Evolutionary conservation across 2,329 filamentous ascomycete species (phyloP), one percentile per base, ranked within the genome.

Genomic region (Fusarium camptoceras): DNA sequence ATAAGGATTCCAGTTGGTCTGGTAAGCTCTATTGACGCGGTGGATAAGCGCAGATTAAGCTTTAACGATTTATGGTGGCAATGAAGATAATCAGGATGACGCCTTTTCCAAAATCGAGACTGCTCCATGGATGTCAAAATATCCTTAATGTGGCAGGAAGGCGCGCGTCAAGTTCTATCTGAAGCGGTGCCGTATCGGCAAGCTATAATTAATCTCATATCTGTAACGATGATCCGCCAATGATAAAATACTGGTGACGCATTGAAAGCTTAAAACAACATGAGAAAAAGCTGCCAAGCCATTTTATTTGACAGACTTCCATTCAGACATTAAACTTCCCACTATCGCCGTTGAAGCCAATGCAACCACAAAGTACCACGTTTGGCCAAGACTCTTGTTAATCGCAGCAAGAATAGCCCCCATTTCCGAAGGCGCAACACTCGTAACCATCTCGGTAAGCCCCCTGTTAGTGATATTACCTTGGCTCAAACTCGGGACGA

Each of bases 291-390:
- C 18, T 18, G 4, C 1, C 4, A n/a, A 37, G 34, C 10, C 34
- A 37, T n/a, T 11, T 27, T 22, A 22, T 28, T 63, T 70, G 0
- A 70, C 57, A 2, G 62, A 70, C 39, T 51, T 34, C 66, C 67
- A 70, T 27, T 67, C 67, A 1, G 50, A 55, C 37, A 59, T 43
- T 8, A 70, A 15, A 11, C 62, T 64, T 3, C 67, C 62, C 18
- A 70, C 22, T 20, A 70, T 64, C 1, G 57, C 54, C 5, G 42
- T 18, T 3, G 57, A 70, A 8, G 66, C 57, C 8, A 70, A 11
- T 2, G 66, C 66, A 28, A 47, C 51, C 4, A 67, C 31, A 2
- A 70, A 34, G 41, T 64, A 67, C 50, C 62, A 70, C 4, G 62
- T 70, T 28, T 70, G 50, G 4, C 41, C 31, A 2, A 70, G 43